Conservation (phyloP, 768 basidiomycete genomes). For the Dictyophora rubrovolvata region DNA sequence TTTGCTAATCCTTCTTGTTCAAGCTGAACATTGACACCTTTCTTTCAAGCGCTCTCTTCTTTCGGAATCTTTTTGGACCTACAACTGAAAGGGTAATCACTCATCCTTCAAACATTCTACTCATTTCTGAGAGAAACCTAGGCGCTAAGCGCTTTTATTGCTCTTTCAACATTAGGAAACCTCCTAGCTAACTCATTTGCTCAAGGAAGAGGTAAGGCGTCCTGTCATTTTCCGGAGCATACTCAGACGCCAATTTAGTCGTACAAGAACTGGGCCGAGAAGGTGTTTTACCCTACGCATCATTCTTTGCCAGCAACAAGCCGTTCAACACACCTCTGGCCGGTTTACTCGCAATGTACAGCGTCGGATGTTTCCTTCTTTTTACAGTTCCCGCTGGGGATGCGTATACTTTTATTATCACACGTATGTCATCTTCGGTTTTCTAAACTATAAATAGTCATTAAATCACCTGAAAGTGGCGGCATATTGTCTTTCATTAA, state of each 20-base stretch:
- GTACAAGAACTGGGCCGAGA: constrained; percentile 20
- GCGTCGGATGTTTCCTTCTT: constrained; percentile 13
- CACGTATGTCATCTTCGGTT: background rate
- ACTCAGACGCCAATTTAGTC: constrained; percentile 3
- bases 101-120: background rate
- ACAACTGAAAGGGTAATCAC: constrained; percentile 42
- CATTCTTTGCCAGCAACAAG: constrained; percentile 17
- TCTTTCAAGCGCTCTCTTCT: constrained; percentile 56
- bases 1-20: background rate
- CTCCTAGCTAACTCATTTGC: background rate
- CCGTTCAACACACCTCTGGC: constrained; percentile 20
- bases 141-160: background rate
- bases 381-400: constrained; percentile 18
- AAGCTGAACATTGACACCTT: background rate
- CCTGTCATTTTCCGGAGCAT: background rate
- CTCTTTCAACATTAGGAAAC: background rate
- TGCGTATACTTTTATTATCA: constrained; percentile 16
- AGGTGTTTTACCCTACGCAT: constrained; percentile 17
- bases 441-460: no score
- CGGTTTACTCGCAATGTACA: constrained; percentile 15
- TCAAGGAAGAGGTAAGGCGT: background rate
- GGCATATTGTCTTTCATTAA: constrained; percentile 16
- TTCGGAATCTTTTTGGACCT: constrained; percentile 60
- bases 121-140: background rate
- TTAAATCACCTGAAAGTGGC: constrained; percentile 1